Base-by-base conservation (phyloP, 192 early-diverging fungal species). In the Jimgerdemannia lactiflua region DNA sequence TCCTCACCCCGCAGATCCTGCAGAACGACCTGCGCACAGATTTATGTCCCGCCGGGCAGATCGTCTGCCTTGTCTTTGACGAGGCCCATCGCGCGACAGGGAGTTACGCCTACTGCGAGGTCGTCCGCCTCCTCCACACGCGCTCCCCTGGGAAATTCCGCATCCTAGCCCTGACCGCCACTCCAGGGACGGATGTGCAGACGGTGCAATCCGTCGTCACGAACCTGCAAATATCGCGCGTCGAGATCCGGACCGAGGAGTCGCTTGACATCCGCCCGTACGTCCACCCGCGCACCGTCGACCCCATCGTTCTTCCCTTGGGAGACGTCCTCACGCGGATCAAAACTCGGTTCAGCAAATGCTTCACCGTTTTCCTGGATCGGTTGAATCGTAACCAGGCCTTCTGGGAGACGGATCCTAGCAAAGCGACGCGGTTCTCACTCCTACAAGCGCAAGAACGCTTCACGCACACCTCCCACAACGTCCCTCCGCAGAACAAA, bases 81-180 rank as follows among this genome's bases (percentile, higher is more conserved):
- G 97, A 98, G 77, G 97, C 97, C 0, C 97, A 98, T 79, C 82
- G 92, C 8, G 94, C 95, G 4, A 92, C 90, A 2, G 97, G 97
- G 6, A 87, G 91, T 11, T 92, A 96, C 70, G 91, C 97, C 0
- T 97, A 95, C 71, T 85, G 89, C 19, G 89, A 93, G 67, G 93
- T 92, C 8, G 79, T 98, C 4, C 78, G 88, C 3, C 78, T 79
- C 11, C 75, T 98, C 39, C 75, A 87, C 41, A 78, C 71, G 20
- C 75, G 72, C 4, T 82, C 88, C 65, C n/a, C n/a, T n/a, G 75
- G 65, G 39, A 80, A 71, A 71, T 92, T 95, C 75, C 89, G 97
- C 8, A 84, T 97, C 7, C 78, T 98, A 76, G 95, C 95, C 1
- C 82, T 98, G 59, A 92, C 94, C 0, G 97, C 95, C 0, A 98